These are phyloP conservation scores for Iberis amara DNA, from an alignment of 441 rosid genomes.

Conservation along the genomic window DNA sequence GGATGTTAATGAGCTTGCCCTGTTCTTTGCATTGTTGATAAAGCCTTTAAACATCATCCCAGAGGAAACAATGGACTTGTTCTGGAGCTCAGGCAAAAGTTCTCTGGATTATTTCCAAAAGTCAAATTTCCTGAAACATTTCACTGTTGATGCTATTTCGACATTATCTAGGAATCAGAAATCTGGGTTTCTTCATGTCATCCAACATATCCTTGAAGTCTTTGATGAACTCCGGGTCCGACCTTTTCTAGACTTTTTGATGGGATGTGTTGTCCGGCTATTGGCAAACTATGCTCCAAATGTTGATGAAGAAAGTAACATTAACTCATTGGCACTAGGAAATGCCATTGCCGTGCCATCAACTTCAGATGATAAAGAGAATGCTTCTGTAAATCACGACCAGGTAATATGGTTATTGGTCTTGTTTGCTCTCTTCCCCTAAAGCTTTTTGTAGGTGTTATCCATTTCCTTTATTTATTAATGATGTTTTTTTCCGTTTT, in stretches of 20 bases:
- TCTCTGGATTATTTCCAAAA: constrained; percentile 44
- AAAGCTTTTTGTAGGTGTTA: not conserved
- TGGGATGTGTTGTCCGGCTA: constrained; percentile 81
- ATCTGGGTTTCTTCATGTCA: constrained; percentile 81
- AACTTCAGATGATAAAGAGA: constrained; percentile 34
- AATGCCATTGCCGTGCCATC: constrained; percentile 21
- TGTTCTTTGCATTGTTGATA: constrained; percentile 71
- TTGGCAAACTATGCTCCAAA: constrained; percentile 50
- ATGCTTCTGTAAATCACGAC: constrained; percentile 28
- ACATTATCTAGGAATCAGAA: constrained; percentile 69
- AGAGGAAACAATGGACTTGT: constrained; percentile 37
- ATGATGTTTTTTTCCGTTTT: not conserved
- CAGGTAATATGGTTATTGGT: constrained; percentile 40
- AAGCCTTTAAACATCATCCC: constrained; percentile 64
- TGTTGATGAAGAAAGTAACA: constrained; percentile 39
- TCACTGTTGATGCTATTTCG: constrained; percentile 51
- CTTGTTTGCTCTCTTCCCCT: constrained; percentile 6
- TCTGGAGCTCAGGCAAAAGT: constrained; percentile 39
- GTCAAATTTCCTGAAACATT: constrained; percentile 45
- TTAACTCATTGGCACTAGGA: constrained; percentile 31
- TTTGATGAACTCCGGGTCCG: constrained; percentile 69
- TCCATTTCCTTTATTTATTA: constrained; percentile 7
- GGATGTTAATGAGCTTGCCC: constrained; percentile 65
- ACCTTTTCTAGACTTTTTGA: constrained; percentile 75
- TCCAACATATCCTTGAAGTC: constrained; percentile 68